Conservation (phyloP, 768 basidiomycete genomes). For the Rhizopogon sp. region DNA sequence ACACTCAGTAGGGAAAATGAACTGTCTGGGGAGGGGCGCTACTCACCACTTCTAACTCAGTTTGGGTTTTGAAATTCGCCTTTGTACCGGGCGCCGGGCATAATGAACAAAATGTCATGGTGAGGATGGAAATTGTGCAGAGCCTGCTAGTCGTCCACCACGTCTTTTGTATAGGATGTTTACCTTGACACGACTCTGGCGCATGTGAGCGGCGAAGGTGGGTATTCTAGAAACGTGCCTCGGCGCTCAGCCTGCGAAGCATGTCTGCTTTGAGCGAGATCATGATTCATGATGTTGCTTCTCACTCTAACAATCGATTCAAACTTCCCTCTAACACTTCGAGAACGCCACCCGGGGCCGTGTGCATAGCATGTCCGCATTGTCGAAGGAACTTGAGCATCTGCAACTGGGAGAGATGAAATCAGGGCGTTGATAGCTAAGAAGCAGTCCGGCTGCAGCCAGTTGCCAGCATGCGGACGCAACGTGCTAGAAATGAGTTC, state of each 20-base stretch:
- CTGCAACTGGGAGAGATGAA: neutral
- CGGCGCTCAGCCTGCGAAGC: neutral
- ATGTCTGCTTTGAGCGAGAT: neutral
- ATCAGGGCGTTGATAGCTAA: neutral
- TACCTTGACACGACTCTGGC: neutral
- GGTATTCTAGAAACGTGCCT: neutral
- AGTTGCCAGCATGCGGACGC: neutral
- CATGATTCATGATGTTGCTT: too few species aligned
- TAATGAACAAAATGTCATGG: neutral
- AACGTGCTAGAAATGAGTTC: neutral
- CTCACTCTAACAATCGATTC: neutral
- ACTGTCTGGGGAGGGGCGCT: neutral
- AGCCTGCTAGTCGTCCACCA: neutral
- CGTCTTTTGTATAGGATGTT: neutral
- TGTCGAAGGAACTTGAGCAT: neutral
- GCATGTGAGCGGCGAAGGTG: neutral
- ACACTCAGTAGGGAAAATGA: neutral
- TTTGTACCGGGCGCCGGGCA: neutral
- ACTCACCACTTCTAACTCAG: neutral
- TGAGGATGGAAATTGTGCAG: neutral
- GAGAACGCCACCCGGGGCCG: neutral
- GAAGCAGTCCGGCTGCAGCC: neutral
- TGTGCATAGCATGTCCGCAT: neutral
- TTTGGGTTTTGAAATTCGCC: neutral
- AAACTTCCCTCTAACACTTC: too few species aligned